A percentile compares a stretch with the other conserved stretches of the same genome.
Evolutionary conservation across 176 grass and related monocot species (phyloP).

Genomic region (Triticum timopheevii): DNA sequence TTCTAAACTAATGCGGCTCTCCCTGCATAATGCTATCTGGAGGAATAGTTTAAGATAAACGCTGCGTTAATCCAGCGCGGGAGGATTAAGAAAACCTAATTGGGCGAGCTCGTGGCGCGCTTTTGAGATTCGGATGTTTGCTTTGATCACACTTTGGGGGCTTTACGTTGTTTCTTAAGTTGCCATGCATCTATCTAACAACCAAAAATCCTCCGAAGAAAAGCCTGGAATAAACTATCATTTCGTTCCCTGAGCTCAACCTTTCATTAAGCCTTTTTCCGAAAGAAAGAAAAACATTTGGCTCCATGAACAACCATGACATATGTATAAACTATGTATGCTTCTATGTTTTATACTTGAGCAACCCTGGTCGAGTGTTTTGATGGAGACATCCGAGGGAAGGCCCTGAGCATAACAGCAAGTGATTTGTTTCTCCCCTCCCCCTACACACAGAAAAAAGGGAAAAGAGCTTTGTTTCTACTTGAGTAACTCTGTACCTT

Average conservation of each 20-base stretch:
- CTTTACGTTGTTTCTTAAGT: neutral
- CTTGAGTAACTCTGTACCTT: neutral
- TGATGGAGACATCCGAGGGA: neutral
- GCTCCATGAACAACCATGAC: neutral
- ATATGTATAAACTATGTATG: neutral
- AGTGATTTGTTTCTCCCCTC: too few relatives aligned
- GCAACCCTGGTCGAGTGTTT: too few relatives aligned
- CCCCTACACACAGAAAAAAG: too few relatives aligned
- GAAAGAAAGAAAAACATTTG: neutral
- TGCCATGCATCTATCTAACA: neutral
- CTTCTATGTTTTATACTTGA: too few relatives aligned
- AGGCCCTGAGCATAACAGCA: neutral
- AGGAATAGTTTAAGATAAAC: conserved; percentile 22
- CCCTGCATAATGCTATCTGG: conserved; percentile 7
- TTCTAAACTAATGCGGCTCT: neutral
- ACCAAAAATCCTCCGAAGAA: conserved; percentile 8
- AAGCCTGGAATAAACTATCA: neutral
- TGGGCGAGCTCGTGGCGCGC: conserved; percentile 18
- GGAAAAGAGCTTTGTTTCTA: neutral
- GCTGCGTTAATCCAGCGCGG: conserved; percentile 11
- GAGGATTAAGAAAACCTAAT: neutral
- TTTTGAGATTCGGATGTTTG: conserved; percentile 26
- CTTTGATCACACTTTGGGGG: conserved; percentile 17
- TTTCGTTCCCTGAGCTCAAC: neutral
- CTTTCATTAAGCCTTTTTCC: neutral